Evolutionary conservation across 768 basidiomycete genomes (phyloP).

Genomic region (Boletellus sp.): DNA sequence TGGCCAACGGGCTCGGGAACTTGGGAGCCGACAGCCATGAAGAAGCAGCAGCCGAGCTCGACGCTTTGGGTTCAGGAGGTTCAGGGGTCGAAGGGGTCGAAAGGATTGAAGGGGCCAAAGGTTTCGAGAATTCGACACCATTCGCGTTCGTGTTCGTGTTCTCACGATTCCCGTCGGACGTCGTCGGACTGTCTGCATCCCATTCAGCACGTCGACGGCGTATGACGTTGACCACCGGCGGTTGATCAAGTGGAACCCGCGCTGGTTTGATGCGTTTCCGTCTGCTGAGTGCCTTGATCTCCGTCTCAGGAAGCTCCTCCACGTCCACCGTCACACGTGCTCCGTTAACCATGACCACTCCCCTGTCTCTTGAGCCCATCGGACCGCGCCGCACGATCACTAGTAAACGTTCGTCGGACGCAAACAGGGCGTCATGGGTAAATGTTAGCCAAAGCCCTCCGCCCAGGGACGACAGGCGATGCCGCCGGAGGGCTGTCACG

Average conservation of each 20-base stretch:
- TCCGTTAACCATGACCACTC: conserved; percentile 86
- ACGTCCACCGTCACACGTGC: conserved; percentile 79
- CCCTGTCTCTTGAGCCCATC: conserved; percentile 62
- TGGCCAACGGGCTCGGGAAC: conserved; percentile 65
- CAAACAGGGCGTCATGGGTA: conserved; percentile 77
- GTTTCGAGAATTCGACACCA: conserved; percentile 19
- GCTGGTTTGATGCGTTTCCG: conserved; percentile 83
- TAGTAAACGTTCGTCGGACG: conserved; percentile 72
- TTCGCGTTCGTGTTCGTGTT: conserved; percentile 7
- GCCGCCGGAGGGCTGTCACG: conserved; percentile 79
- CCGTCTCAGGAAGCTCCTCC: conserved; percentile 82
- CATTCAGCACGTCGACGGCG: conserved; percentile 69
- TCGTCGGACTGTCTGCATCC: conserved; percentile 49
- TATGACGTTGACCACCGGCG: conserved; percentile 72
- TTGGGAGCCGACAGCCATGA: conserved; percentile 59
- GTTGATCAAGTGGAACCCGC: conserved; percentile 91
- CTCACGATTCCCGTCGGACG: conserved; percentile 16
- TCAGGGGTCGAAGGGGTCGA: conserved; percentile 23
- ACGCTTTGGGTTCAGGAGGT: conserved; percentile 13
- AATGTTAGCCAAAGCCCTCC: conserved; percentile 94
- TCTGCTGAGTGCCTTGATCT: conserved; percentile 78
- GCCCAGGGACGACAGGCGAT: conserved; percentile 79
- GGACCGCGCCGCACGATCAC: conserved; percentile 74
- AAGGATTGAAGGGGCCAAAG: conserved; percentile 18
- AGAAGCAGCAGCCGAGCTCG: conserved; percentile 19